Base-by-base conservation (phyloP, 2,329 filamentous ascomycete genomes). In the Fusarium papillatum region DNA sequence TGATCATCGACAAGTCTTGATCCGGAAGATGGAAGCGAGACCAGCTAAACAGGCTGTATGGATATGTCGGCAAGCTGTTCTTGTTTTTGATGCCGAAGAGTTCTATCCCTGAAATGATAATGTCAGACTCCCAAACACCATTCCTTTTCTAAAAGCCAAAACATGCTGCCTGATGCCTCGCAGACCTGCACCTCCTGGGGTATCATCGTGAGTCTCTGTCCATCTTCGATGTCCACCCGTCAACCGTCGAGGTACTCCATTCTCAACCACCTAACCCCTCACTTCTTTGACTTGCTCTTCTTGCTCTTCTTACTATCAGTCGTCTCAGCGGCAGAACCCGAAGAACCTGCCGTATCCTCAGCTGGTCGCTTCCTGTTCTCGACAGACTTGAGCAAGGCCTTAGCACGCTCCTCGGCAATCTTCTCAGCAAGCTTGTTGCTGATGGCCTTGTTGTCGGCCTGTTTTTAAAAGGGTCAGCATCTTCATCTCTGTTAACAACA, bases 381-480 rank as follows among this genome's bases (percentile, higher is more conserved):
- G 7, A 88, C 82, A 2, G 84, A 84, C 77, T 86, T 89, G 63
- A 89, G 81, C 5, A 88, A 82, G 11, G 88, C 88, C 80, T 88
- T 89, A 48, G 88, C 88, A 11, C 86, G 85, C 82, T 91, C 89
- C 75, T 88, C 90, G 3, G 89, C 88, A 73, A 91, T 88, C 82
- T 90, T 88, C 74, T 90, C 88, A 6, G 86, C 86, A 39, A 92
- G 82, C 80, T 88, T 89, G 31, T 82, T 84, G 76, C 87, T 89
- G 62, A 92, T 81, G 3, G 83, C 80, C 69, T 90, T 88, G 79
- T 91, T 87, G 71, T 90, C 88, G 19, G 84, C 84, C 88, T 89
- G 57, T 6, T 29, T 3, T 29, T 2, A 34, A 39, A 17, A 17
- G 0, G 1, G 53, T 79, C 19, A 81, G 79, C 46, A 48, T 29